Evolutionary conservation across 345 rosid genomes (phyloP).

Genomic region (Turritis glabra): DNA sequence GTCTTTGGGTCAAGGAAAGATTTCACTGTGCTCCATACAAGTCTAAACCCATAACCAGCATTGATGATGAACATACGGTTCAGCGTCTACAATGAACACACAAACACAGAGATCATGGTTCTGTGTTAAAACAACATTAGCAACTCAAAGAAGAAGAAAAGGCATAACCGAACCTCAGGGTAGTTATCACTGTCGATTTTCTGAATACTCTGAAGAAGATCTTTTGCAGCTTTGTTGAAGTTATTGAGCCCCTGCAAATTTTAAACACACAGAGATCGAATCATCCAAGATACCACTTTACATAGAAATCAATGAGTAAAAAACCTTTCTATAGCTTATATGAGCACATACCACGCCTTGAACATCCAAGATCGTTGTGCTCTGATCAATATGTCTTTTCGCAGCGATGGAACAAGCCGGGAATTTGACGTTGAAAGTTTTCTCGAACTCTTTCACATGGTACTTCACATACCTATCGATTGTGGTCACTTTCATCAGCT

Average conservation of each 20-base stretch:
- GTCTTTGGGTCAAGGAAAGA: conserved; percentile 92
- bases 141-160: neutral
- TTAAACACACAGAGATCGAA: neutral
- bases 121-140: conserved; percentile 8
- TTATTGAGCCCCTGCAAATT: conserved; percentile 63
- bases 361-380: conserved; percentile 90
- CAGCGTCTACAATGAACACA: conserved; percentile 60
- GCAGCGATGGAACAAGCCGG: conserved; percentile 81
- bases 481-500: conserved; percentile 82
- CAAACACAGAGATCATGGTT: conserved; percentile 1
- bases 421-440: conserved; percentile 67
- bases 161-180: conserved; percentile 61
- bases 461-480: conserved; percentile 77
- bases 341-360: conserved; percentile 83
- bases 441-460: conserved; percentile 88
- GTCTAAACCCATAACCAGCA: conserved; percentile 91
- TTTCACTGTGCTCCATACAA: conserved; percentile 82
- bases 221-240: conserved; percentile 82
- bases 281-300: neutral
- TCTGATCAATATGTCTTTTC: conserved; percentile 78
- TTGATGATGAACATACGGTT: conserved; percentile 97
- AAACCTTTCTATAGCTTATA: neutral
- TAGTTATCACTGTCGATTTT: conserved; percentile 79
- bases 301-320: neutral
- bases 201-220: conserved; percentile 67